A percentile compares a stretch with the other conserved stretches of the same genome.
Conservation (phyloP, 345 rosid species). For the Fremontodendron californicum region DNA sequence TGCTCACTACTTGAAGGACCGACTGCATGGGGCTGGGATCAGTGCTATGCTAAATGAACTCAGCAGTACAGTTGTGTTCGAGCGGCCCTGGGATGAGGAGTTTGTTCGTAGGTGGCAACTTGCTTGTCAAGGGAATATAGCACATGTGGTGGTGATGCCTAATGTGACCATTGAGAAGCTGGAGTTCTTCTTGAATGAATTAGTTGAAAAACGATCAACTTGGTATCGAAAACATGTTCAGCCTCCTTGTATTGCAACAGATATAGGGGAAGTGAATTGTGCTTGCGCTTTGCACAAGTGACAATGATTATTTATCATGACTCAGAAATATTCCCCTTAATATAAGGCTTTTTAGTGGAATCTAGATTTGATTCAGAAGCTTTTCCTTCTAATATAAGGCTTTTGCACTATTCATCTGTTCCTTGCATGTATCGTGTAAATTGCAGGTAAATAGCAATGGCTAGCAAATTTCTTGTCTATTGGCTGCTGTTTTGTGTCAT, state of each 20-base stretch:
- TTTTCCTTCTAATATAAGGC: background rate
- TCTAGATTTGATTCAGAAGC: background rate
- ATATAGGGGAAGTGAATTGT: conserved; percentile 64
- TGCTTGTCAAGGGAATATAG: conserved; percentile 76
- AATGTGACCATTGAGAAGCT: conserved; percentile 73
- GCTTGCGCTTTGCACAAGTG: conserved; percentile 57
- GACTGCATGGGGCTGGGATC: conserved; percentile 63
- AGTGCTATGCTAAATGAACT: conserved; percentile 91
- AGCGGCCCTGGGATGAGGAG: conserved; percentile 73
- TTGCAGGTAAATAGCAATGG: background rate
- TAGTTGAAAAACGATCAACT: conserved; percentile 46
- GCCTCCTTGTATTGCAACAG: conserved; percentile 61
- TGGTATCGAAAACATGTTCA: conserved; percentile 55
- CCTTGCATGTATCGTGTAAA: background rate
- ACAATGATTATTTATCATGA: background rate
- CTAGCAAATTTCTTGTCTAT: background rate
- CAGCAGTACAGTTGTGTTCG: conserved; percentile 93
- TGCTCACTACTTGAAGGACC: too few species aligned
- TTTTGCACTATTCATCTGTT: background rate
- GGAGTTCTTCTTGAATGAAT: conserved; percentile 58
- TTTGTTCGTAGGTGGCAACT: conserved; percentile 97
- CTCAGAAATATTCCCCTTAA: conserved; percentile 2
- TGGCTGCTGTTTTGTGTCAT: too few species aligned
- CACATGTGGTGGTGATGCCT: too few species aligned
- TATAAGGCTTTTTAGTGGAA: conserved; percentile 5